Percentiles rank a stretch among this genome's conserved stretches.
Evolutionary conservation across 805 yeast species (phyloP).

Genomic region (Nakazawaea ambrosiae): DNA sequence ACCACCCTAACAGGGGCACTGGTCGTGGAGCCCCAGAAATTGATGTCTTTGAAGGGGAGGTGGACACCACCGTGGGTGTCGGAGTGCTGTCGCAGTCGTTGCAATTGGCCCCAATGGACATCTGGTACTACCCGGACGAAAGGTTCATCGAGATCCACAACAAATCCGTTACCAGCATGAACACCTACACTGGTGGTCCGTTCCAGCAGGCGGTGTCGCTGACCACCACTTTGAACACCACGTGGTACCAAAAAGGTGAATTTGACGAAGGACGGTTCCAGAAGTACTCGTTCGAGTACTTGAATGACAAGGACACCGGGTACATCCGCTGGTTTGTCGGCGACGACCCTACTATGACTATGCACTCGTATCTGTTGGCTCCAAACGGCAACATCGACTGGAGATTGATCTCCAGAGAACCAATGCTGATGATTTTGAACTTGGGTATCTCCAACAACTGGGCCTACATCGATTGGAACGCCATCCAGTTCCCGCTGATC

Average conservation of each 20-base stretch:
- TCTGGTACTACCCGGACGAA: slow-evolving; percentile 47
- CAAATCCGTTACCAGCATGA: slow-evolving; percentile 32
- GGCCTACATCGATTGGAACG: slow-evolving; percentile 45
- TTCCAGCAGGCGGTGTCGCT: slow-evolving; percentile 43
- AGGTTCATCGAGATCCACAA: slow-evolving; percentile 36
- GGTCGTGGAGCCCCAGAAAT: slow-evolving; percentile 49
- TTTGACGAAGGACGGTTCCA: slow-evolving; percentile 26
- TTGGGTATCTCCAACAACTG: slow-evolving; percentile 43
- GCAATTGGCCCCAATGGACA: slow-evolving; percentile 45
- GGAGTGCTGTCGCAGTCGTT: slow-evolving; percentile 45
- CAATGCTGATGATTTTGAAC: slow-evolving; percentile 42
- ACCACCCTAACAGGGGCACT: slow-evolving; percentile 39
- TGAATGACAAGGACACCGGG: slow-evolving; percentile 30
- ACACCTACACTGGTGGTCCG: slow-evolving; percentile 43
- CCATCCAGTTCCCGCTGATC: slow-evolving; percentile 33
- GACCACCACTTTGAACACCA: slow-evolving; percentile 34
- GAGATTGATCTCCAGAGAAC: slow-evolving; percentile 41
- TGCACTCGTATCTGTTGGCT: slow-evolving; percentile 34
- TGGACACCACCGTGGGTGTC: slow-evolving; percentile 22
- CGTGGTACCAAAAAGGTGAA: slow-evolving; percentile 39
- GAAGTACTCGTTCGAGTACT: slow-evolving; percentile 35
- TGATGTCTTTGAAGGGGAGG: slow-evolving; percentile 41
- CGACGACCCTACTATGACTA: slow-evolving; percentile 37
- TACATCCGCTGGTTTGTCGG: slow-evolving; percentile 42
- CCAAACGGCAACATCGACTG: slow-evolving; percentile 45